Evolutionary conservation across 768 basidiomycete species (phyloP), one percentile per base, ranked within the genome.

Genomic region (Lactarius psammicola): DNA sequence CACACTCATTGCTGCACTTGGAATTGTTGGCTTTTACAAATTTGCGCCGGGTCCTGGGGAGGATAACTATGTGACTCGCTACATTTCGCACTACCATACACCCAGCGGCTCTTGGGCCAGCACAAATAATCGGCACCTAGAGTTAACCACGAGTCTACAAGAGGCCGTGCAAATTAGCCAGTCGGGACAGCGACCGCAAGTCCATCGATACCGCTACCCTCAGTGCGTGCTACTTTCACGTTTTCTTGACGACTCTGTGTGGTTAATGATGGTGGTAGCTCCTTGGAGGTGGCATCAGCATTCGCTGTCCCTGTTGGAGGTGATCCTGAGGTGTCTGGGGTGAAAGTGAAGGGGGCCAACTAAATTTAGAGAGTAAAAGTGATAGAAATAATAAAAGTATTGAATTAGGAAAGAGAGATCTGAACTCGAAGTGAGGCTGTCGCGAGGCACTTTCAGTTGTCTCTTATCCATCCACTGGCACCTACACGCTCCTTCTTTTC

Each of bases 161-260:
- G 76, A 82, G 62, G 77, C 80, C 11, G 76, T 72, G 54, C 69
- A 80, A 60, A 70, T 85, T 11, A 71, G 85, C 42, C 70, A 80
- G 71, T 69, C 79, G 76, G 70, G 79, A 74, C 75, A 80, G 75
- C 72, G 81, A 77, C 70, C 80, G 58, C 67, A 66, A 18, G 80
- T 88, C 44, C 84, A 86, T 73, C 82, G 88, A 46, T 87, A 84
- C 73, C 81, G 87, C 69, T 89, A 86, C 74, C 87, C 90, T 60
- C 87, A 89, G 91, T 93, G n/a, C 54, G 65, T 67, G 26, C 58
- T 13, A 1, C 54, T 30, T 54, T 46, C 30, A 15, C 17, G n/a
- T 54, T 40, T 31, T 23, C n/a, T 31, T 23, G 13, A 34, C 31
- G 5, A 4, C 20, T 65, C n/a, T 10, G 23, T 6, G 13, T 23